These are phyloP conservation scores for Hirsutella thompsonii DNA, from an alignment of 2,329 filamentous ascomycete species.

Conservation along the genomic window DNA sequence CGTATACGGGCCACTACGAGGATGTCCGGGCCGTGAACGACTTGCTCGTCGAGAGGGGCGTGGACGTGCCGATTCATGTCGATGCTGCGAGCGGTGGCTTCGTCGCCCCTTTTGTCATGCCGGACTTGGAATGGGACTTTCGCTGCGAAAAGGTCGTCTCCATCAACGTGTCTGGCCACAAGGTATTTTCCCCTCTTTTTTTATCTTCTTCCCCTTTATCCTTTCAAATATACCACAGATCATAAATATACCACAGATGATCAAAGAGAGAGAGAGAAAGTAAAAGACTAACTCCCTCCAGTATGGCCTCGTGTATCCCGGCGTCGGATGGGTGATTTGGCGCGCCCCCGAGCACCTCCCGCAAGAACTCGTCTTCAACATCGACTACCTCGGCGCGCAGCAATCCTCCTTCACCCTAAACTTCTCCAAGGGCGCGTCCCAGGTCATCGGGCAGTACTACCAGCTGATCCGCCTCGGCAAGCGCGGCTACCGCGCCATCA, in stretches of 20 bases:
- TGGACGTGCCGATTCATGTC: constrained; percentile 84
- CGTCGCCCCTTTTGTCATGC: constrained; percentile 81
- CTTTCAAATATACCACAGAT: not conserved
- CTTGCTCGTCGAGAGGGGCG: constrained; percentile 57
- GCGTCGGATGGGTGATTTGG: constrained; percentile 92
- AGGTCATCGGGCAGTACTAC: constrained; percentile 96
- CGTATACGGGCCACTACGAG: constrained; percentile 93
- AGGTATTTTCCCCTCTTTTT: constrained; percentile 26
- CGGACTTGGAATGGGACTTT: constrained; percentile 84
- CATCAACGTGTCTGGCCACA: constrained; percentile 92
- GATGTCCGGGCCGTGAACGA: constrained; percentile 89
- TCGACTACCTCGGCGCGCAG: constrained; percentile 95
- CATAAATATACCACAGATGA: no score
- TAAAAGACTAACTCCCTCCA: constrained; percentile 12
- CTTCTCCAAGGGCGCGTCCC: constrained; percentile 89
- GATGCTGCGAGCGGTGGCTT: constrained; percentile 90
- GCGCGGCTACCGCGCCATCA: constrained; percentile 82
- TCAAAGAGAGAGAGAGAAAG: no score
- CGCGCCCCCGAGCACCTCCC: constrained; percentile 71
- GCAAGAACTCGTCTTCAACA: constrained; percentile 93
- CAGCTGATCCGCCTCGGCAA: constrained; percentile 91
- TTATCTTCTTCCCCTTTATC: not conserved
- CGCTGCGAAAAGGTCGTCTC: constrained; percentile 76
- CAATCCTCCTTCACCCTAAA: constrained; percentile 95
- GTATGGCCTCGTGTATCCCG: constrained; percentile 65